These are phyloP conservation scores for Daldinia childiae DNA, from an alignment of 495 filamentous ascomycete genomes.

Conservation along the genomic window DNA sequence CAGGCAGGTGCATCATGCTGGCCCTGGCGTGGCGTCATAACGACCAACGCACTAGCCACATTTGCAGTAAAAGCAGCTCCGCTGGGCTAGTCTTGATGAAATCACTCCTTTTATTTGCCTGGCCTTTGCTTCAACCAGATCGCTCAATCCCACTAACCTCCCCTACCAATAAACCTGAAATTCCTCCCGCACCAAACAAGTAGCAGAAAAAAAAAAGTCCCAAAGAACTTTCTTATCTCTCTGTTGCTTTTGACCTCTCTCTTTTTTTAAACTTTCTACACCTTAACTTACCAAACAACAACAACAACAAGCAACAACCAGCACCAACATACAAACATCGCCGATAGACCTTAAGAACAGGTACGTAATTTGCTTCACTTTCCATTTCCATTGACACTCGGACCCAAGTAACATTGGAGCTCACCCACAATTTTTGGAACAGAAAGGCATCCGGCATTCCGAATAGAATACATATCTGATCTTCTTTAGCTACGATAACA, in stretches of 20 bases:
- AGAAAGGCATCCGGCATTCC: slow-evolving; percentile 33
- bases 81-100: slow-evolving; percentile 36
- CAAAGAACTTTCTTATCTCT: background rate
- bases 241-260: background rate
- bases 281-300: background rate
- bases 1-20: slow-evolving; percentile 38
- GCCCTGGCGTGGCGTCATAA: slow-evolving; percentile 41
- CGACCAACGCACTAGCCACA: slow-evolving; percentile 36
- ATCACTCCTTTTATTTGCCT: slow-evolving; percentile 34
- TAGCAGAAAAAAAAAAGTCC: slow-evolving; percentile 30
- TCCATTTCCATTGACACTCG: background rate
- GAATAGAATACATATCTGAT: slow-evolving; percentile 21
- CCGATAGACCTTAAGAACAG: background rate
- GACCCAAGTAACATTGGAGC: slow-evolving; percentile 21
- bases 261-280: background rate
- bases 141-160: slow-evolving; percentile 38
- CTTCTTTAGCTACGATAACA: slow-evolving; percentile 21
- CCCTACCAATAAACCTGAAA: slow-evolving; percentile 38
- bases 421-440: slow-evolving; percentile 33
- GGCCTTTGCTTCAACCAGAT: slow-evolving; percentile 37
- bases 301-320: background rate
- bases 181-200: slow-evolving; percentile 29
- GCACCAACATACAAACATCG: background rate
- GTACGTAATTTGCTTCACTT: background rate
- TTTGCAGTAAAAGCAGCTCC: slow-evolving; percentile 23